These are phyloP conservation scores for Nothophoma quercina DNA, from an alignment of 2,329 filamentous ascomycete genomes.

Conservation along the genomic window DNA sequence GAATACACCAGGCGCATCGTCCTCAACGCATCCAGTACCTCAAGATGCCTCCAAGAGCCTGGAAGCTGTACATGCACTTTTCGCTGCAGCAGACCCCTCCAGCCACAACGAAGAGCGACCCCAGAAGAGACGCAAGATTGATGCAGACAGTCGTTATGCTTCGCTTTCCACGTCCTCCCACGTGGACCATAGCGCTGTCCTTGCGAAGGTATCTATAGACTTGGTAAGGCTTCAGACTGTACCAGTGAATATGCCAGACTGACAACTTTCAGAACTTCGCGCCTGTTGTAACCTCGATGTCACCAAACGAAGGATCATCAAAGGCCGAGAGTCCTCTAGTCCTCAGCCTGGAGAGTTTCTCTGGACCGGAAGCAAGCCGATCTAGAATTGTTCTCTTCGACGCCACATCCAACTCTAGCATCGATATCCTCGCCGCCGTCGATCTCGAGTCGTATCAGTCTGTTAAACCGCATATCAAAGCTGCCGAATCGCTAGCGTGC, in stretches of 20 bases:
- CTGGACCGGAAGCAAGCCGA: constrained; percentile 12
- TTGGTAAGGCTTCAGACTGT: constrained; percentile 20
- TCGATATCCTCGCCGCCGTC: constrained; percentile 32
- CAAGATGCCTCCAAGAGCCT: constrained; percentile 22
- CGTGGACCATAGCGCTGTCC: constrained; percentile 34
- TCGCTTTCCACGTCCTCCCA: constrained; percentile 18
- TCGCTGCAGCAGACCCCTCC: constrained; percentile 17
- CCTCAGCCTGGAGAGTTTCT: constrained; percentile 36
- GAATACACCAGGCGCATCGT: not conserved
- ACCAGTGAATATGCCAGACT: not conserved
- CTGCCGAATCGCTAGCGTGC: constrained; percentile 27
- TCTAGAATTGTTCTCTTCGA: constrained; percentile 33
- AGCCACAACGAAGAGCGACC: constrained; percentile 23
- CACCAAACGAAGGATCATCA: not conserved
- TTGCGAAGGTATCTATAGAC: constrained; percentile 36
- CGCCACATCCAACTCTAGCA: constrained; percentile 15
- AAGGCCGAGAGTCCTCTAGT: constrained; percentile 6
- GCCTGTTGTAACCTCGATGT: not conserved
- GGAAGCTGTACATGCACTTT: constrained; percentile 24
- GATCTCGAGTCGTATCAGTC: constrained; percentile 23
- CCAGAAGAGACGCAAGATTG: constrained; percentile 41
- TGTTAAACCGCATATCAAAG: constrained; percentile 22
- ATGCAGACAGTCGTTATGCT: constrained; percentile 7
- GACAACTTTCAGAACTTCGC: not conserved
- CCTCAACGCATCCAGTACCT: not conserved